A percentile compares a stretch with the other conserved stretches of the same genome.
These are phyloP conservation scores for Silene vulgaris DNA, from an alignment of 179 eudicot genomes.

Conservation along the genomic window DNA sequence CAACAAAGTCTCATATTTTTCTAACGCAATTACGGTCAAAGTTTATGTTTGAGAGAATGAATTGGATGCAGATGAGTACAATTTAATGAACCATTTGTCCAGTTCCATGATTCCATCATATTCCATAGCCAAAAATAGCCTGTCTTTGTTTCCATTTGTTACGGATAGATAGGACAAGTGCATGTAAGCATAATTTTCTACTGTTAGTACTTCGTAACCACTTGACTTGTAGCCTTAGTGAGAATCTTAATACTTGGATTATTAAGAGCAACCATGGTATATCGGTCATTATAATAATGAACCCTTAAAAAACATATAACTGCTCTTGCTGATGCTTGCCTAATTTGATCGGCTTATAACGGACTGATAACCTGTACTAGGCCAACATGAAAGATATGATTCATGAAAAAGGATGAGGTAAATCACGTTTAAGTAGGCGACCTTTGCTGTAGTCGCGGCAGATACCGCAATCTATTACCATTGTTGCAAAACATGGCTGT, in stretches of 20 bases:
- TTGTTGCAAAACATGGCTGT: not conserved
- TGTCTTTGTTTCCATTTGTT: too few species aligned
- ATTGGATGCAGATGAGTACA: too few species aligned
- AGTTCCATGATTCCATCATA: too few species aligned
- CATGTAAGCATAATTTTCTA: too few species aligned
- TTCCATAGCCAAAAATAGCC: too few species aligned
- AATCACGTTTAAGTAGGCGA: not conserved
- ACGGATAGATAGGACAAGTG: not conserved
- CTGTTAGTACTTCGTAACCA: not conserved
- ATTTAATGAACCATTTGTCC: too few species aligned
- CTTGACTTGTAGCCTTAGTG: not conserved
- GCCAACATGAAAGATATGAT: not conserved
- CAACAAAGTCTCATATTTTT: too few species aligned
- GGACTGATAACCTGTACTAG: not conserved
- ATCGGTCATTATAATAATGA: too few species aligned
- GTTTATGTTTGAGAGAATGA: too few species aligned
- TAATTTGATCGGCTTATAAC: not conserved
- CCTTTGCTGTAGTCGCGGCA: not conserved
- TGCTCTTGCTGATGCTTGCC: not conserved
- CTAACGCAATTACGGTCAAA: not conserved
- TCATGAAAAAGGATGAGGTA: not conserved
- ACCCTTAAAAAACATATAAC: too few species aligned
- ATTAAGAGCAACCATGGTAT: not conserved
- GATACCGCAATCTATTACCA: not conserved
- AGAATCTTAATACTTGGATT: not conserved